Base-by-base conservation (phyloP, 2,329 filamentous ascomycete genomes). In the Trichoderma koningii region DNA sequence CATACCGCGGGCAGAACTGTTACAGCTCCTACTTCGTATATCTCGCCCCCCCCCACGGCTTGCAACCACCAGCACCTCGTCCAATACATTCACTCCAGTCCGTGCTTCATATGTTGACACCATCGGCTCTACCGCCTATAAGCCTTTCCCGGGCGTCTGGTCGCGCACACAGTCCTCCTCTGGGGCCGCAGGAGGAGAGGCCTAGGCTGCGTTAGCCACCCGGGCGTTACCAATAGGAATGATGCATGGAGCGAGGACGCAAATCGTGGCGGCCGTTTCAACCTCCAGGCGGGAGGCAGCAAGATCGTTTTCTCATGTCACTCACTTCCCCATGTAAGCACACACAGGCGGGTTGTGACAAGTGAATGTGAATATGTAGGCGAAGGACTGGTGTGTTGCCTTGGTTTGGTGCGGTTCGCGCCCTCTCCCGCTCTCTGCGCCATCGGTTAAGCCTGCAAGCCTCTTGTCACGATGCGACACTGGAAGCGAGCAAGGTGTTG, bases 141-240 rank as follows among this genome's bases (percentile, higher is more conserved):
- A 19, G 17, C 38, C 41, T 10, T 10, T 62, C 34, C 48, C 57
- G 48, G 52, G 38, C 57, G 48, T 62, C 51, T 52, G 57, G 57
- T 34, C 34, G 57, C 26, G 57, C 57, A 45, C 57, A 38, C n/a
- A 44, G 44, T 44, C 48, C 21, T 52, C 48, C n/a, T 53, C 14
- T 28, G 23, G 14, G 38, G n/a, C 23, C 23, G 55, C 57, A 45
- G 26, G 42, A 9, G 7, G 47, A 34, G 7, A 48, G 48, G 57
- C n/a, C 41, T 52, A 61, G 47, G 12, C 47, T 42, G 23, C 57
- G 23, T 61, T 61, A 52, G 57, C 57, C 48, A 61, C 23, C 47
- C n/a, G 30, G 17, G 6, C 47, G 10, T 44, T 21, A 30, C 57
- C 56, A 60, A 60, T 60, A 50, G 56, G 45, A 50, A 51, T 30